These are phyloP conservation scores for Dioscorea cayenensis DNA, from an alignment of 116 monocot species.

Conservation along the genomic window DNA sequence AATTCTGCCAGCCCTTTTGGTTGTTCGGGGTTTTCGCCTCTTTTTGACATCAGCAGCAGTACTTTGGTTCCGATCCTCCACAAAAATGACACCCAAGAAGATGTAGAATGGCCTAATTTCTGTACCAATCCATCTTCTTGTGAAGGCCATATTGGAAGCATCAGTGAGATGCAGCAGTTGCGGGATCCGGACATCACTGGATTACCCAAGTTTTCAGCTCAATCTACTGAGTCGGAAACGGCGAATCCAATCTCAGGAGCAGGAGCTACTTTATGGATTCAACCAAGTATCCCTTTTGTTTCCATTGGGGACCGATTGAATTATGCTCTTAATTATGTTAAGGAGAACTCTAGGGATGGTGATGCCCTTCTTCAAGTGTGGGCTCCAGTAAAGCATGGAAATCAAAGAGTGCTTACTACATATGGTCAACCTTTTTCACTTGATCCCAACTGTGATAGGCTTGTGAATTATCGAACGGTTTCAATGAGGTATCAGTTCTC, in stretches of 20 bases:
- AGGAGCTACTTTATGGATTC: slow-evolving; percentile 8
- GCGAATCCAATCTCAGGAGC: background rate
- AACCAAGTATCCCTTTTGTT: background rate
- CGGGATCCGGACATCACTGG: no score
- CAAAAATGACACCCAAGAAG: background rate
- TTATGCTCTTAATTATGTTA: slow-evolving; percentile 47
- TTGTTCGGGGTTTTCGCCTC: background rate
- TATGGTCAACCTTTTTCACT: slow-evolving; percentile 61
- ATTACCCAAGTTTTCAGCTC: no score
- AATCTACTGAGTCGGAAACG: no score
- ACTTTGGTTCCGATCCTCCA: background rate
- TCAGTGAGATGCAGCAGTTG: background rate
- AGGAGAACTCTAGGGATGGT: slow-evolving; percentile 26
- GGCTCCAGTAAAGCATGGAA: slow-evolving; percentile 44
- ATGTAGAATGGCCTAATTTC: background rate
- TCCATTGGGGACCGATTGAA: slow-evolving; percentile 42
- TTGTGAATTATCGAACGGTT: slow-evolving; percentile 50
- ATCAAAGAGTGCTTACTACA: slow-evolving; percentile 54
- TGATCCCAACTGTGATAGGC: slow-evolving; percentile 31
- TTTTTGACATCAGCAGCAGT: background rate
- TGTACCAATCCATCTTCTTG: background rate
- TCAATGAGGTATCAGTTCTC: slow-evolving; percentile 56
- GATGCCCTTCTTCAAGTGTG: slow-evolving; percentile 73
- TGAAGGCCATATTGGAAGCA: background rate
- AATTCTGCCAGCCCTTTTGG: slow-evolving; percentile 2